These are phyloP conservation scores for Phytophthora sojae DNA, from an alignment of 352 stramenopile species.

Conservation along the genomic window DNA sequence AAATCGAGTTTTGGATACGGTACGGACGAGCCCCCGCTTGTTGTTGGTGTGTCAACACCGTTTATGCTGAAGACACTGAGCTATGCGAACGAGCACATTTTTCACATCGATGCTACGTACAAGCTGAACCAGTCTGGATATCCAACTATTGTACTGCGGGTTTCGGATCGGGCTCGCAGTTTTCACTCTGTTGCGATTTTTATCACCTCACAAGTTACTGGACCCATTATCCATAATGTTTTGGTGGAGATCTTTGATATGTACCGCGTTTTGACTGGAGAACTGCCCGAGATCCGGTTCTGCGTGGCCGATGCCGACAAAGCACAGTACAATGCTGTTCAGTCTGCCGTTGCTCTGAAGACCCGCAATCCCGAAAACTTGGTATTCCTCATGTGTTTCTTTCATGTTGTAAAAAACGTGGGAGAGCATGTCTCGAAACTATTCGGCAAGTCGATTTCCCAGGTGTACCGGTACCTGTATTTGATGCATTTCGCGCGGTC, in stretches of 20 bases:
- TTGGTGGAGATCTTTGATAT: neutral
- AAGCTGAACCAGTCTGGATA: slow-evolving; percentile 19
- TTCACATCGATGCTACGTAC: slow-evolving; percentile 11
- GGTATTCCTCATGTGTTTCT: neutral
- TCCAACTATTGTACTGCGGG: neutral
- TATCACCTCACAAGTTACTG: neutral
- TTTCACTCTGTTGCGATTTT: neutral
- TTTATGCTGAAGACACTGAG: neutral
- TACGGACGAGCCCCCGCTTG: neutral
- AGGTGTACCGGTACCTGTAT: too few relatives aligned
- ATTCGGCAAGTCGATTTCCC: neutral
- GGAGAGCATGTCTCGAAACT: neutral
- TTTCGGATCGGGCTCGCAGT: neutral
- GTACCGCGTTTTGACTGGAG: neutral
- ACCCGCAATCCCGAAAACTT: neutral
- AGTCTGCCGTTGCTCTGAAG: neutral
- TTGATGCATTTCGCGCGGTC: too few relatives aligned
- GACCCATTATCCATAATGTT: neutral
- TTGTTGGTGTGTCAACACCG: slow-evolving; percentile 7
- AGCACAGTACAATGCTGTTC: neutral
- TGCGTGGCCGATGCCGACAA: neutral
- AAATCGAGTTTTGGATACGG: slow-evolving; percentile 2
- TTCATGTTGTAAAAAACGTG: neutral
- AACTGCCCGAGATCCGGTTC: neutral
- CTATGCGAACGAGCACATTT: neutral